These are phyloP conservation scores for Filobasidium floriforme DNA, from an alignment of 768 basidiomycete genomes.

Conservation along the genomic window DNA sequence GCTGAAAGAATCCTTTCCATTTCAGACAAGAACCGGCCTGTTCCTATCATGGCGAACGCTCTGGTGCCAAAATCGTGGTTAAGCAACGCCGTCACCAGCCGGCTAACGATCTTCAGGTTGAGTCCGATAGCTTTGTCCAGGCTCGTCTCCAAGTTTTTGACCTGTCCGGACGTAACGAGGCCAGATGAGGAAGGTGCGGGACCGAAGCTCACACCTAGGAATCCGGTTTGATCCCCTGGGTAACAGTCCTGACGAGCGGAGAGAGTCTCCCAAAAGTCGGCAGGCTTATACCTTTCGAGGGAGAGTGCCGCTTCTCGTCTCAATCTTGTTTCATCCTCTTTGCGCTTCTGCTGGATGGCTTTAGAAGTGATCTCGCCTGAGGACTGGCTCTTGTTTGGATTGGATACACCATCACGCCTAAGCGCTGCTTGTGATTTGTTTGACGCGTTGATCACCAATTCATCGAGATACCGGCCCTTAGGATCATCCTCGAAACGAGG, in stretches of 20 bases:
- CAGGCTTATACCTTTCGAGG: conserved; percentile 52
- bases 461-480: conserved; percentile 85
- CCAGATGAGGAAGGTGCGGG: conserved; percentile 5
- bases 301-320: conserved; percentile 31
- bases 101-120: conserved; percentile 31
- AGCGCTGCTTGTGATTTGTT: background rate
- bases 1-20: conserved; percentile 28
- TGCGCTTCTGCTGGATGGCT: conserved; percentile 51
- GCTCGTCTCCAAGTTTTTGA: background rate
- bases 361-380: conserved; percentile 8
- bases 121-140: conserved; percentile 9
- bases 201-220: conserved; percentile 61
- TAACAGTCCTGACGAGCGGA: conserved; percentile 91
- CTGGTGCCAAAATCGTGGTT: conserved; percentile 70
- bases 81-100: conserved; percentile 58
- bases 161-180: conserved; percentile 5
- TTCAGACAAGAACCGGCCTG: conserved; percentile 59
- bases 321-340: conserved; percentile 44
- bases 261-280: conserved; percentile 97
- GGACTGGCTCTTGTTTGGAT: background rate
- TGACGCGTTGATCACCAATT: conserved; percentile 54
- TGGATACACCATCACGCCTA: background rate
- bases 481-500: conserved; percentile 96
- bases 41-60: conserved; percentile 60
- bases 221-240: conserved; percentile 81